Evolutionary conservation across 2,329 filamentous ascomycete genomes (phyloP), one percentile per base, ranked within the genome.

Genomic region (Dissoconium aciculare): DNA sequence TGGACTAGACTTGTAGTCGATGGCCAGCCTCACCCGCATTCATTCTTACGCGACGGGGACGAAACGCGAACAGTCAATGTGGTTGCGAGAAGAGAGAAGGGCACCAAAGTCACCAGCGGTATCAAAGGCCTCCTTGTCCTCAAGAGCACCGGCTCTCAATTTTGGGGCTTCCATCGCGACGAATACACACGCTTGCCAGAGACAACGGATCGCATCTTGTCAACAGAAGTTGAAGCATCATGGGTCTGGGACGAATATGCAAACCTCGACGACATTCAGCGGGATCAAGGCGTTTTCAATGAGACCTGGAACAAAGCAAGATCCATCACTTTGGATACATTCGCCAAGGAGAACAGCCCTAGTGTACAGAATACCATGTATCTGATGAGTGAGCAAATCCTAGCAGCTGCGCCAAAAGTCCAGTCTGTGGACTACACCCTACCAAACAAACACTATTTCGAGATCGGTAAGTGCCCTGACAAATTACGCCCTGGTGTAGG

Each of bases 361-460:
- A 92, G 82, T 47, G 89, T 98, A 14, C 89, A 98, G 62, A 77
- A 76, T 47, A 95, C 87, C 38, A 95, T 98, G 89, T 98, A 94
- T 66, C 91, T 94, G 66, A 98, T 98, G 87, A 75, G 71, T 47
- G 78, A 87, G 56, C 65, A 77, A 55, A 93, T 98, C 44, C 65
- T 98, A 31, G 77, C 70, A 5, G 71, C 66, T 13, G 79, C 75
- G 14, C 78, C 83, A 10, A 64, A 75, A 40, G 69, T 84, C 13
- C 70, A 77, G 26, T 65, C 67, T 13, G 81, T 89, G 25, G 71
- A 78, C 46, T 95, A 94, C 54, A 67, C 77, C 5, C 66, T 98
- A 49, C 89, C 89, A 8, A 98, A 98, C 66, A 95, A 94, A 65
- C 89, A 98, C 61, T 95, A 94, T 63, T 95, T 95, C 52, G 87